phyloP scores from a whole-genome alignment of 768 basidiomycete species.

The Termitomyces sp. region DNA sequence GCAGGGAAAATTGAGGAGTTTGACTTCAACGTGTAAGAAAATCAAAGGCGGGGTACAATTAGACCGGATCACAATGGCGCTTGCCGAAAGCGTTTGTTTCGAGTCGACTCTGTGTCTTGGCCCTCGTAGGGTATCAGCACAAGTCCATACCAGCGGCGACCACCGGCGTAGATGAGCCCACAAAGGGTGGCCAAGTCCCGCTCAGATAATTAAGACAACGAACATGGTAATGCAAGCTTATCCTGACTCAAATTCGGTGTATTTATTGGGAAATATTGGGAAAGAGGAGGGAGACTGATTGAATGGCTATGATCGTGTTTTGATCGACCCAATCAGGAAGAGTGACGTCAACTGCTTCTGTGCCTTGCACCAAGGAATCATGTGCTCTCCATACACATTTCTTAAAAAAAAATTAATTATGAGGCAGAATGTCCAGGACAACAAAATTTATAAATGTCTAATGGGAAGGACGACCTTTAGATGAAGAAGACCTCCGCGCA shows the following conservation, averaged over 20 bases:
- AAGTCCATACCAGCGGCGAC: neutral
- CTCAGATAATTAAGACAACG: neutral
- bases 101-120: neutral
- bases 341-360: conserved; percentile 12
- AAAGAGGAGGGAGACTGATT: no score
- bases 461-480: conserved; percentile 23
- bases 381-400: no score
- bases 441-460: conserved; percentile 8
- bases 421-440: neutral
- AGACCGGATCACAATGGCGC: conserved; percentile 21
- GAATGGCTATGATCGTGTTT: neutral
- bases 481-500: conserved; percentile 30
- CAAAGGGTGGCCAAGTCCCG: no score
- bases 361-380: conserved; percentile 3
- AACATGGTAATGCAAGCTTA: neutral
- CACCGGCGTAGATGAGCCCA: no score
- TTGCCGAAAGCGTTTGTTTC: conserved; percentile 5
- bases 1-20: conserved; percentile 1
- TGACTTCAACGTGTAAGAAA: conserved; percentile 4
- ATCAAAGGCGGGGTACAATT: conserved; percentile 5
- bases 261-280: neutral
- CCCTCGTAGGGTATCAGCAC: neutral
- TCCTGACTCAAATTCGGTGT: neutral
- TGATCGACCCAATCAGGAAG: neutral
- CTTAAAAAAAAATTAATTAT: no score